Evolutionary conservation across 2,329 filamentous ascomycete genomes (phyloP).

Genomic region (Curvularia verruculosa): DNA sequence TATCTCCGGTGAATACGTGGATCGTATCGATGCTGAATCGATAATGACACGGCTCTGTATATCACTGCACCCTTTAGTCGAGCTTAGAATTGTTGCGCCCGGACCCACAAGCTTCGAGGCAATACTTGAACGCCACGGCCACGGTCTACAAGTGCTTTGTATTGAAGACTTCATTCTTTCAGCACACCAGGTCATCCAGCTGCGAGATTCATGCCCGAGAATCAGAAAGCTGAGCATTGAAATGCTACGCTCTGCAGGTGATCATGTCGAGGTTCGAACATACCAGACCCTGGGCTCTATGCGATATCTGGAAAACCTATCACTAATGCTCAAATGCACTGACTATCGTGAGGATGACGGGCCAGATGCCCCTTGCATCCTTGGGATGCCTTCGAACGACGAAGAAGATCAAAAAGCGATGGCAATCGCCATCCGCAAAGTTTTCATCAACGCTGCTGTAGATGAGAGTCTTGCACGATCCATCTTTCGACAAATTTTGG

Average conservation of each 20-base stretch:
- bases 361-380: neutral
- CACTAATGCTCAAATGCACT: neutral
- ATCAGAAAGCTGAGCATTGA: neutral
- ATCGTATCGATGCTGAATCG: neutral
- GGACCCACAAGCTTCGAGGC: neutral
- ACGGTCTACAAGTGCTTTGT: neutral
- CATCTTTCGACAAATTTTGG: neutral
- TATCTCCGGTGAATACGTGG: neutral
- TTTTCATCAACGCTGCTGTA: neutral
- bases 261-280: neutral
- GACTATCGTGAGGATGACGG: neutral
- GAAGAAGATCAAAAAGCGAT: neutral
- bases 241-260: neutral
- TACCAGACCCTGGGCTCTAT: neutral
- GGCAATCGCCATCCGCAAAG: neutral
- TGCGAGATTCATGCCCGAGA: neutral
- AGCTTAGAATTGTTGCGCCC: neutral
- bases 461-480: neutral
- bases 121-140: neutral
- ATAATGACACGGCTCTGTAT: neutral
- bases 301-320: neutral
- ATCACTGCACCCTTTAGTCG: neutral
- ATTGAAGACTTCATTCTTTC: neutral
- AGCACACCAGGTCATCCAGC: neutral
- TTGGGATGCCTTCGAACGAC: neutral